A percentile compares a stretch with the other conserved stretches of the same genome.
phyloP scores from a whole-genome alignment of 2,329 filamentous ascomycete species.

The Ceratocystis harringtonii region DNA sequence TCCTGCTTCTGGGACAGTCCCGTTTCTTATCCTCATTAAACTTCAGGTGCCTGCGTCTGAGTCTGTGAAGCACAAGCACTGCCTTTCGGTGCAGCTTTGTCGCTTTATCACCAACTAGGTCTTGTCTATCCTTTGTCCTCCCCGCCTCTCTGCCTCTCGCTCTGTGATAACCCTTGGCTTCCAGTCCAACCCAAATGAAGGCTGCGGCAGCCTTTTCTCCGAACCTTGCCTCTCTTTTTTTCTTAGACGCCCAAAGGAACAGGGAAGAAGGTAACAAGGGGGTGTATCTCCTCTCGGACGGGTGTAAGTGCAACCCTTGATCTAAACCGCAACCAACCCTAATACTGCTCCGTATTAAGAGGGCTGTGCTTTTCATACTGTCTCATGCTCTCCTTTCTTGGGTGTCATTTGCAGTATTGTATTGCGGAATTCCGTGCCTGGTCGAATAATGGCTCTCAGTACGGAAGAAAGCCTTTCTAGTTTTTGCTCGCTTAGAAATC shows the following conservation, averaged over 20 bases:
- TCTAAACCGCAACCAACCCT: not conserved
- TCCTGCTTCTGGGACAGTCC: not conserved
- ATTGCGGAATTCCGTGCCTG: not conserved
- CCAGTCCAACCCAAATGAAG: no score
- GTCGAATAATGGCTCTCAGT: not conserved
- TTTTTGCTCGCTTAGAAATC: not conserved
- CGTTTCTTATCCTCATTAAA: not conserved
- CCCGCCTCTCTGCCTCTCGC: no score
- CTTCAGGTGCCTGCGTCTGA: not conserved
- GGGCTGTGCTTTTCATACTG: not conserved
- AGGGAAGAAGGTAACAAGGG: not conserved
- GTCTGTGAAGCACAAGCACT: not conserved
- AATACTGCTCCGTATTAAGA: not conserved
- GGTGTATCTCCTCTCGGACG: not conserved
- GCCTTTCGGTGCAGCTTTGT: no score
- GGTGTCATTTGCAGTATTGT: not conserved
- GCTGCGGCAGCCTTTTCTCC: not conserved
- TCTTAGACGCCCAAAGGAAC: not conserved
- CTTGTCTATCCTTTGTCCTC: no score
- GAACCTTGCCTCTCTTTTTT: not conserved
- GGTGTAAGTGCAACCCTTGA: not conserved
- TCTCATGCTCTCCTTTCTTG: not conserved
- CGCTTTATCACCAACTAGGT: no score
- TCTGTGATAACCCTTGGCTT: not conserved
- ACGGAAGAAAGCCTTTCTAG: not conserved